Evolutionary conservation across 176 grass and related monocot genomes (phyloP), one percentile per base, ranked within the genome.

Genomic region (Cymbopogon citratus): DNA sequence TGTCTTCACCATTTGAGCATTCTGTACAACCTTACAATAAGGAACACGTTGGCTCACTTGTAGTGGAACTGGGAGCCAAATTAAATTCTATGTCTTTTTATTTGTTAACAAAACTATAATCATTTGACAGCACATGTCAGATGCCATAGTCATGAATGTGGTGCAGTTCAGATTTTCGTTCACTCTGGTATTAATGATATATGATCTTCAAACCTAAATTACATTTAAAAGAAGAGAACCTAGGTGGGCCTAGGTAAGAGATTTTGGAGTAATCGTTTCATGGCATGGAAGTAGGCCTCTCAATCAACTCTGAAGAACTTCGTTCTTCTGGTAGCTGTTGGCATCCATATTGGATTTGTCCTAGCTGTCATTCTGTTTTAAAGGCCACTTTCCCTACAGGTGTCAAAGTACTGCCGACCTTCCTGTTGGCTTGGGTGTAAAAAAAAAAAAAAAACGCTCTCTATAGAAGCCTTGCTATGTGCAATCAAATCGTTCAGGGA

Each of bases 261-360:
- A 57, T 57, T 57, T 57, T 81, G 63, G 60, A 80, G 29, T 76
- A 35, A 69, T 27, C 79, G 49, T 48, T 25, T 18, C 5, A 2
- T 67, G 40, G 63, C 38, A 35, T 69, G 66, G 54, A 65, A 43
- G 51, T 27, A 63, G 29, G 3, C 5, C 21, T 68, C 38, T 10
- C 62, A 75, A 88, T 79, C 67, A 66, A 36, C 44, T 19, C 31
- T 79, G 28, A 54, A 35, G 38, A 52, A 36, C 7, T 75, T 19
- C 40, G n/a, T 74, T 80, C 39, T 78, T 72, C 4, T 43, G 5
- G 27, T 89, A 28, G 77, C 33, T 76, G 31, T 76, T 71, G 9
- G 14, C 11, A n/a, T 54, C 21, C 61, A 21, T 62, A 29, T 75
- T 75, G 7, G 5, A 25, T 80, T 69, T 84, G 27, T 84, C 60